phyloP scores from a whole-genome alignment of 192 early-diverging fungal genomes.

The Podila verticillata region DNA sequence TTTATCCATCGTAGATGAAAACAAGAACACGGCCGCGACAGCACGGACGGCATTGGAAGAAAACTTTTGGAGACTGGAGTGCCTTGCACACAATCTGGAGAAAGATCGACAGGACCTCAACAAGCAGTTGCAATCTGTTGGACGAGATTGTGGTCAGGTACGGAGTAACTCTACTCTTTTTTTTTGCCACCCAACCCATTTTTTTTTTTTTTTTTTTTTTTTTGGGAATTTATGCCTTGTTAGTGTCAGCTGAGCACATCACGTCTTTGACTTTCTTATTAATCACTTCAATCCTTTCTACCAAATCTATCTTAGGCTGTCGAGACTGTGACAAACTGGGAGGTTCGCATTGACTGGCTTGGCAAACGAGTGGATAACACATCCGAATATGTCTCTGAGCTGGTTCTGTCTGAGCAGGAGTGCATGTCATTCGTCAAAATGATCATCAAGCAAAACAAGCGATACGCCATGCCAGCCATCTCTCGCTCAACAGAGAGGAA shows the following conservation, averaged over 20 bases:
- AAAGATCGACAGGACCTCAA: conserved; percentile 35
- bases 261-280: background rate
- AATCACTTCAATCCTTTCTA: background rate
- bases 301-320: conserved; percentile 5
- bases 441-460: conserved; percentile 46
- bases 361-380: conserved; percentile 32
- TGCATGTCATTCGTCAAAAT: conserved; percentile 50
- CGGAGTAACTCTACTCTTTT: background rate
- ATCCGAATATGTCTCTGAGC: conserved; percentile 46
- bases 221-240: background rate
- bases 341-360: conserved; percentile 48
- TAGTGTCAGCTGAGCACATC: background rate
- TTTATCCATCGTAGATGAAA: conserved; percentile 27
- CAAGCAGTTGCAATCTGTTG: conserved; percentile 21
- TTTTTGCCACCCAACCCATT: background rate
- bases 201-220: no score
- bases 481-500: conserved; percentile 39
- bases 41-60: conserved; percentile 44
- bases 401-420: conserved; percentile 47
- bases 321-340: conserved; percentile 39
- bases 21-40: conserved; percentile 32
- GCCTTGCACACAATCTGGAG: conserved; percentile 35
- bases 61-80: conserved; percentile 46
- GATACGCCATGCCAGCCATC: conserved; percentile 47
- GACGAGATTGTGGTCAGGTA: conserved; percentile 27